Evolutionary conservation across 176 grass and related monocot species (phyloP).

Genomic region (Hyparrhenia diplandra): DNA sequence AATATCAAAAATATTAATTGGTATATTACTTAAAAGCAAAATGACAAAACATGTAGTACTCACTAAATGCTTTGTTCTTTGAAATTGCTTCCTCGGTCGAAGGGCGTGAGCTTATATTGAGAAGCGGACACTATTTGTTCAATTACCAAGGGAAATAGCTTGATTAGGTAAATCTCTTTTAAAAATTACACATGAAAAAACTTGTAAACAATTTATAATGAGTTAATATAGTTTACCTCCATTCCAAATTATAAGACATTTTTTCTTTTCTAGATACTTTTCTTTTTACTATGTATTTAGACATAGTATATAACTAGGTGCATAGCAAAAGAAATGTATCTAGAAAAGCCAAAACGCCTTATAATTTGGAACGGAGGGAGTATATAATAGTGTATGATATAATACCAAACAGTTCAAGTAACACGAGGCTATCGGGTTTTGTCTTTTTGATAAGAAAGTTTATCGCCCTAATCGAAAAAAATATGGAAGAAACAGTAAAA

Average conservation of each 20-base stretch:
- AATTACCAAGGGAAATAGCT: conserved; percentile 1
- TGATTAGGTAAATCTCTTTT: background rate
- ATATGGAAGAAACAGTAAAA: background rate
- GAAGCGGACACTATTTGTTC: conserved; percentile 61
- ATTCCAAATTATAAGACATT: too few species aligned
- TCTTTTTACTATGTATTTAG: too few species aligned
- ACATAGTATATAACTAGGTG: too few species aligned
- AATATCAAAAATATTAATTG: background rate
- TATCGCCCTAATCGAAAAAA: background rate
- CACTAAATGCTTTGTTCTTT: conserved; percentile 61
- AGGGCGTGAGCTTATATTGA: conserved; percentile 98
- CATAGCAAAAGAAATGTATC: too few species aligned
- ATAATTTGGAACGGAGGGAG: too few species aligned
- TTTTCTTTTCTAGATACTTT: too few species aligned
- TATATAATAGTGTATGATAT: too few species aligned
- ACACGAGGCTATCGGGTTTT: too few species aligned
- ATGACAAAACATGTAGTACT: conserved; percentile 17
- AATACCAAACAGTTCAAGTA: too few species aligned
- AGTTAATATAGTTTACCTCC: background rate
- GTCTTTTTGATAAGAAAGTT: too few species aligned
- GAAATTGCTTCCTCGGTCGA: conserved; percentile 73
- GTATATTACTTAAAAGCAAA: too few species aligned
- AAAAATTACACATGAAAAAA: background rate
- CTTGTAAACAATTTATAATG: background rate
- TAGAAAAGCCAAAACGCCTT: too few species aligned